Evolutionary conservation across 2,329 filamentous ascomycete species (phyloP).

Genomic region (Mycosphaerella sp.): DNA sequence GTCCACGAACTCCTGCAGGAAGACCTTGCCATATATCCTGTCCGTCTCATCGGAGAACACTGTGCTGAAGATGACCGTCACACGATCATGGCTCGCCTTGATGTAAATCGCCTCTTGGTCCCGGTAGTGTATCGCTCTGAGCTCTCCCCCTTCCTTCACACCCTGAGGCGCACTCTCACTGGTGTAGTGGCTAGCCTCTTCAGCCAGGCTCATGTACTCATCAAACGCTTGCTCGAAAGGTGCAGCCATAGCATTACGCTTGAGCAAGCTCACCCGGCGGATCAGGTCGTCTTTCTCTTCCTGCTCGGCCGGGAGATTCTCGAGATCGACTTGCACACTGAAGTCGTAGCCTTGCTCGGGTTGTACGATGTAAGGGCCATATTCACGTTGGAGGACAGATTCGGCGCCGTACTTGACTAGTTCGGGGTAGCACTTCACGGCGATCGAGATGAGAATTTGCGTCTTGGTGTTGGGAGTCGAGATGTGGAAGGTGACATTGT

Average conservation of each 20-base stretch:
- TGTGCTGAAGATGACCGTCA: conserved; percentile 98
- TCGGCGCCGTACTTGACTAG: conserved; percentile 89
- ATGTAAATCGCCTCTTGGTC: conserved; percentile 99
- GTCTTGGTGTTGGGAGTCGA: conserved; percentile 91
- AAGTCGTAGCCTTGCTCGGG: conserved; percentile 95
- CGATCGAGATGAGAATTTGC: conserved; percentile 88
- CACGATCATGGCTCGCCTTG: conserved; percentile 93
- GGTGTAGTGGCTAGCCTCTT: conserved; percentile 86
- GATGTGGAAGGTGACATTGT: conserved; percentile 97
- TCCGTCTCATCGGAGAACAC: conserved; percentile 98
- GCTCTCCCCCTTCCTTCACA: conserved; percentile 77
- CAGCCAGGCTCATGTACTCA: conserved; percentile 77
- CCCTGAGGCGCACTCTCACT: conserved; percentile 91
- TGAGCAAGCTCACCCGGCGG: conserved; percentile 79
- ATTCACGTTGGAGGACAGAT: conserved; percentile 86
- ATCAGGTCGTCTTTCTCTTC: conserved; percentile 84
- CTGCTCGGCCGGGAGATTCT: conserved; percentile 74
- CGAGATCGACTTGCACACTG: conserved; percentile 82
- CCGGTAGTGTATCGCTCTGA: conserved; percentile 96
- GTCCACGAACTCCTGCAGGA: conserved; percentile 98
- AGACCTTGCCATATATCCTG: conserved; percentile 94
- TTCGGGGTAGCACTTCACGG: conserved; percentile 91
- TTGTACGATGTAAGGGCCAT: conserved; percentile 79
- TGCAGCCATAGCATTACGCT: conserved; percentile 97
- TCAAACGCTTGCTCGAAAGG: conserved; percentile 97